Conservation (phyloP, 176 grass and related monocot species). For the Rhynchospora pubera region DNA sequence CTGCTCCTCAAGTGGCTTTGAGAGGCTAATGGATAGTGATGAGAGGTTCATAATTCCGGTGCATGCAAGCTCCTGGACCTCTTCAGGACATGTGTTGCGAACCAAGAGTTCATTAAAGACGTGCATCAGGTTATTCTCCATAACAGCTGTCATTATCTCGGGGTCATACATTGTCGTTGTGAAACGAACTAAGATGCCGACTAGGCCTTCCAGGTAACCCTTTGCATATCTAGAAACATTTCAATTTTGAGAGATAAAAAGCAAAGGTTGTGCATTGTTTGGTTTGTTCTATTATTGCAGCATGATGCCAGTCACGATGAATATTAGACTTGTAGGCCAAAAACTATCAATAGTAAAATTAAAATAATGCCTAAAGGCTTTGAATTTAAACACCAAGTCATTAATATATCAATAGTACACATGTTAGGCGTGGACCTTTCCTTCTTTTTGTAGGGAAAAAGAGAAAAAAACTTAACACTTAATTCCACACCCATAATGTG, state of each 20-base stretch:
- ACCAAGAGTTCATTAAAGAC: conserved; percentile 57
- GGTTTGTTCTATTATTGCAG: background rate
- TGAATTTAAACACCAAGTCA: too few species aligned
- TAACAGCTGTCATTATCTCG: conserved; percentile 48
- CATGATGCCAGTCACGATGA: background rate
- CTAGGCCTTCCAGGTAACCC: conserved; percentile 63
- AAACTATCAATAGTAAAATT: too few species aligned
- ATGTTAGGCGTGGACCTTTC: too few species aligned
- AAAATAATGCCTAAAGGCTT: too few species aligned
- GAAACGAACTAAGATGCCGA: conserved; percentile 53
- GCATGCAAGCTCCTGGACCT: conserved; percentile 69
- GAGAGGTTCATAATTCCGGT: conserved; percentile 70
- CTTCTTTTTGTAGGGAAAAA: too few species aligned
- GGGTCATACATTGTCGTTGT: conserved; percentile 57
- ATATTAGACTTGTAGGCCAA: background rate
- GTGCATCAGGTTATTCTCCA: conserved; percentile 47
- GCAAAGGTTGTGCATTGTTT: background rate
- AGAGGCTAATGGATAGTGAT: conserved; percentile 39
- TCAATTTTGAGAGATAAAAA: background rate
- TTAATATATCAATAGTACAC: too few species aligned
- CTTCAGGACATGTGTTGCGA: conserved; percentile 43
- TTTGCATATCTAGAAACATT: conserved; percentile 32
- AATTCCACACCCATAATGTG: too few species aligned
- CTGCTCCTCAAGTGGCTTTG: conserved; percentile 29
- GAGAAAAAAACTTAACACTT: too few species aligned